phyloP scores from a whole-genome alignment of 345 rosid species.

The Murraya koenigii region DNA sequence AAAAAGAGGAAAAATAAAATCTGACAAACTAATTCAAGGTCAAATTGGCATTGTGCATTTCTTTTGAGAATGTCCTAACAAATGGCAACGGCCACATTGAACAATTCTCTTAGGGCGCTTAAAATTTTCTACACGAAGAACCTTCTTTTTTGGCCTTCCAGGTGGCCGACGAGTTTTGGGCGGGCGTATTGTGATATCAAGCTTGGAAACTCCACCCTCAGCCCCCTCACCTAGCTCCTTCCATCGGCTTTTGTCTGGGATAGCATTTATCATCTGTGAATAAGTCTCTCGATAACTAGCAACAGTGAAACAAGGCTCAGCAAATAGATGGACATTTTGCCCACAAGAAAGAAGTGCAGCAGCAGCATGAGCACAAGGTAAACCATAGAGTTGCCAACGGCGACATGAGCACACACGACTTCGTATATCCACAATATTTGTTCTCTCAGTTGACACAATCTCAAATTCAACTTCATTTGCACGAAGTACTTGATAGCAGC shows the following conservation, averaged over 20 bases:
- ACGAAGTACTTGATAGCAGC: conserved; percentile 93
- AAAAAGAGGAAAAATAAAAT: neutral
- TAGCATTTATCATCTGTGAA: conserved; percentile 62
- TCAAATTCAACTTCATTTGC: conserved; percentile 97
- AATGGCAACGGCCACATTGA: conserved; percentile 97
- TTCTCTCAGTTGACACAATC: conserved; percentile 94
- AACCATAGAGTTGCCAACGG: conserved; percentile 92
- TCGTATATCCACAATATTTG: conserved; percentile 89
- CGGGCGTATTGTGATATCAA: conserved; percentile 60
- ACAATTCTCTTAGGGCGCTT: conserved; percentile 95
- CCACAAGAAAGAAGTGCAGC: conserved; percentile 96
- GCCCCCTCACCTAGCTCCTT: conserved; percentile 57
- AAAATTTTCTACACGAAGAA: conserved; percentile 83
- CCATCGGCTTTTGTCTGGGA: conserved; percentile 73
- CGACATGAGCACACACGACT: conserved; percentile 84
- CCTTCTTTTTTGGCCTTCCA: conserved; percentile 97
- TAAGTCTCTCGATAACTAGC: conserved; percentile 74
- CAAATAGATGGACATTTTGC: conserved; percentile 70
- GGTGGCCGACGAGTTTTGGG: conserved; percentile 98
- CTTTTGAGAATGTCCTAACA: conserved; percentile 98
- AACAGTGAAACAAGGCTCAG: conserved; percentile 82
- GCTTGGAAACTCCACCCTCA: conserved; percentile 57
- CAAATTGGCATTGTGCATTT: conserved; percentile 88
- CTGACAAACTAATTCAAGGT: conserved; percentile 26
- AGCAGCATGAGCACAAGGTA: conserved; percentile 96